These are phyloP conservation scores for Venturia effusa DNA, from an alignment of 2,329 filamentous ascomycete genomes.

Conservation along the genomic window DNA sequence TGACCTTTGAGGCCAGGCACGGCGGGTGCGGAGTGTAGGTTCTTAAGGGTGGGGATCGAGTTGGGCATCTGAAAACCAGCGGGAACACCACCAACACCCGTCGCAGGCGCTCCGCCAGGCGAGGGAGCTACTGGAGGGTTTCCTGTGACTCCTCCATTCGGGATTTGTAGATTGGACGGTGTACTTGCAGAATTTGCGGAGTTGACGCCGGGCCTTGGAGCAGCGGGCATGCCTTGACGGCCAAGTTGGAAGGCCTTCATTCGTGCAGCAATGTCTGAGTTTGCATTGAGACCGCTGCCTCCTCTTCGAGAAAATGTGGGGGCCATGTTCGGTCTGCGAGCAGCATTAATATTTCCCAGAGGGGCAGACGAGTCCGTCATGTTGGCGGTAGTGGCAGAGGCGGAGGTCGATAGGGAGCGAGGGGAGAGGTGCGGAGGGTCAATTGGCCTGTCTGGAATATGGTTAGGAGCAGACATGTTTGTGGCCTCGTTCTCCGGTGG, in stretches of 20 bases:
- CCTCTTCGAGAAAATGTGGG: slow-evolving; percentile 31
- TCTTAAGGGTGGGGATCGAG: slow-evolving; percentile 27
- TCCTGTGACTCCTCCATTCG: background rate
- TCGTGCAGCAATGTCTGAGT: slow-evolving; percentile 51
- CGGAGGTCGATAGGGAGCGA: slow-evolving; percentile 40
- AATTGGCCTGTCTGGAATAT: slow-evolving; percentile 13
- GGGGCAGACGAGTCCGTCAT: slow-evolving; percentile 82
- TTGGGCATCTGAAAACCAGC: slow-evolving; percentile 31
- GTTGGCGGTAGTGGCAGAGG: slow-evolving; percentile 34
- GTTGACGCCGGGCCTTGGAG: background rate
- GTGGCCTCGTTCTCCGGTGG: background rate
- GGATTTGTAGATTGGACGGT: background rate
- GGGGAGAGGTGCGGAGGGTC: slow-evolving; percentile 40
- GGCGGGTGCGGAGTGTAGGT: slow-evolving; percentile 38
- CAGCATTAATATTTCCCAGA: slow-evolving; percentile 63
- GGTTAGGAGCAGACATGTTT: background rate
- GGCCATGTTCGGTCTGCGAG: slow-evolving; percentile 41
- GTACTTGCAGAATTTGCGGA: slow-evolving; percentile 5
- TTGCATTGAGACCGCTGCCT: slow-evolving; percentile 39
- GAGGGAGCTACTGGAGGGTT: background rate
- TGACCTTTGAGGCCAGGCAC: slow-evolving; percentile 31
- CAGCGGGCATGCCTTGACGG: slow-evolving; percentile 44
- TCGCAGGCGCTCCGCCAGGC: background rate
- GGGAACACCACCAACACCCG: slow-evolving; percentile 16
- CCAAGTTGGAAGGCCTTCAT: slow-evolving; percentile 61